These are phyloP conservation scores for Neonothopanus nambi DNA, from an alignment of 1,284 basidiomycete genomes.

Conservation along the genomic window DNA sequence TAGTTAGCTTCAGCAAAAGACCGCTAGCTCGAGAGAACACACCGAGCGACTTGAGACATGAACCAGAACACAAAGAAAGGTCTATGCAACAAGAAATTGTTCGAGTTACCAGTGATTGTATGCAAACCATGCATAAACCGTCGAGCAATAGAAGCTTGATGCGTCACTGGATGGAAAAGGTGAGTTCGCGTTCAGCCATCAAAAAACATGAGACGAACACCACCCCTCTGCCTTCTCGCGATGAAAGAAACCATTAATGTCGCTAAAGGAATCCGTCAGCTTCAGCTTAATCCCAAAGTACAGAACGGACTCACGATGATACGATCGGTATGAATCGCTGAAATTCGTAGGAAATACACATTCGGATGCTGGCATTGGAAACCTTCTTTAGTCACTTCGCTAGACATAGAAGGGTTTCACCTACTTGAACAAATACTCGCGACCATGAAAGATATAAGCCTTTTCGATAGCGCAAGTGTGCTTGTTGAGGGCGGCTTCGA, in stretches of 20 bases:
- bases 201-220: conserved; percentile 49
- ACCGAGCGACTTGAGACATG: conserved; percentile 72
- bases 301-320: conserved; percentile 46
- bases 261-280: conserved; percentile 30
- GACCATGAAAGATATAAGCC: conserved; percentile 65
- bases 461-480: conserved; percentile 69
- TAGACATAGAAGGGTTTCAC: conserved; percentile 23
- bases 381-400: conserved; percentile 4
- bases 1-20: not conserved
- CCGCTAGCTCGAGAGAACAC: conserved; percentile 17
- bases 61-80: conserved; percentile 80
- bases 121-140: conserved; percentile 61
- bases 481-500: conserved; percentile 60
- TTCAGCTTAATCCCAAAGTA: not conserved
- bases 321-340: conserved; percentile 62
- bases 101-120: conserved; percentile 61
- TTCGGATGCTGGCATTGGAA: conserved; percentile 51
- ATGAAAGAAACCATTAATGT: conserved; percentile 57
- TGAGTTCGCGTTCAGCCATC: conserved; percentile 11
- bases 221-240: conserved; percentile 71
- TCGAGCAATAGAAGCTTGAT: conserved; percentile 62
- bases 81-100: conserved; percentile 51
- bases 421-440: conserved; percentile 77
- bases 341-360: conserved; percentile 71
- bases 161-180: conserved; percentile 45